Conservation (phyloP, 2,329 filamentous ascomycete species). For the Fusarium pseudonygamai region DNA sequence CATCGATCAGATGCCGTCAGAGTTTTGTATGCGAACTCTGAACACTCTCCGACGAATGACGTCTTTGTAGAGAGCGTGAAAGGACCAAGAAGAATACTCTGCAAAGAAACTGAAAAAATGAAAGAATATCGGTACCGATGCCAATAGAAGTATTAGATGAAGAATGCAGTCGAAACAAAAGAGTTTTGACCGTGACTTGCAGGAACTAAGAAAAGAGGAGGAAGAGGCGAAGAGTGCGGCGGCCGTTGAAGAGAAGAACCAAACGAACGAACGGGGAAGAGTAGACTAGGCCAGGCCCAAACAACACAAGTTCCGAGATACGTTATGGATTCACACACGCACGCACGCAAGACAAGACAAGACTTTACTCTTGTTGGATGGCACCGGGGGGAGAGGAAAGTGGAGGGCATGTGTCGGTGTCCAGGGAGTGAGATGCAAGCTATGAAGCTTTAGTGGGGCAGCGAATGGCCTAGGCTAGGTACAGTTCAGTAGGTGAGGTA, state of each 20-base stretch:
- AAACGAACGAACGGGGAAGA: not conserved
- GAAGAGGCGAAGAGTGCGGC: constrained; percentile 33
- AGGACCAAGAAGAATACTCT: constrained; percentile 15
- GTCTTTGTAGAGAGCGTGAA: constrained; percentile 20
- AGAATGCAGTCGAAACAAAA: constrained; percentile 3
- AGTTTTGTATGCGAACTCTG: constrained; percentile 10
- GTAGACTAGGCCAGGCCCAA: not conserved
- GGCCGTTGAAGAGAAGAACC: constrained; percentile 23
- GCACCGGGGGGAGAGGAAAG: constrained; percentile 13
- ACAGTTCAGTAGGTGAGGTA: constrained; percentile 3
- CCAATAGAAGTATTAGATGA: not conserved
- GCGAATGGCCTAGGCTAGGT: not conserved
- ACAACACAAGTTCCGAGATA: constrained; percentile 18
- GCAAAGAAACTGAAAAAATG: constrained; percentile 1
- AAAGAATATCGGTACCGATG: not conserved
- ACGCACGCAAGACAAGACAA: not conserved
- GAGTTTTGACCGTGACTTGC: constrained; percentile 3
- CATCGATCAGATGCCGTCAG: constrained; percentile 5
- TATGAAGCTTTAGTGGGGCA: constrained; percentile 30
- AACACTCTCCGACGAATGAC: constrained; percentile 8
- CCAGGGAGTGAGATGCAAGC: constrained; percentile 6
- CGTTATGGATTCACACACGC: not conserved
- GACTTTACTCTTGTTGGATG: constrained; percentile 16
- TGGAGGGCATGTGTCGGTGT: constrained; percentile 16
- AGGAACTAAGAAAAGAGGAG: constrained; percentile 14